Percentiles rank a stretch among this genome's conserved stretches.
Evolutionary conservation across 306 rosid species (phyloP).

Genomic region (Senna siamea): DNA sequence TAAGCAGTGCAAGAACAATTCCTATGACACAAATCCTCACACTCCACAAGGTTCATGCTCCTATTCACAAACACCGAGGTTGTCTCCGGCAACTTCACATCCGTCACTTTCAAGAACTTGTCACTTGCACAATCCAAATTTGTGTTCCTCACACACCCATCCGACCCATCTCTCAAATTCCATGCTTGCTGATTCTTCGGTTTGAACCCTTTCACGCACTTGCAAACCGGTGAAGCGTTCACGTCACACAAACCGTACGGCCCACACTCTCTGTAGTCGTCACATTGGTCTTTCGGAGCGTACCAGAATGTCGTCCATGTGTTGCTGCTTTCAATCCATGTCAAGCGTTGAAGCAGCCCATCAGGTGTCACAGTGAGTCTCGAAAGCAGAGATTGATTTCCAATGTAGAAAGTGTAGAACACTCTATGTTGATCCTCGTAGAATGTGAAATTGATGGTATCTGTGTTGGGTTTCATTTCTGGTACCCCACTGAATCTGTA

Average conservation of each 20-base stretch:
- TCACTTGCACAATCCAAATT: slow-evolving; percentile 52
- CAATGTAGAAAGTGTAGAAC: slow-evolving; percentile 55
- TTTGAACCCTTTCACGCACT: slow-evolving; percentile 57
- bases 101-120: slow-evolving; percentile 39
- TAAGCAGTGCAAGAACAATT: slow-evolving; percentile 73
- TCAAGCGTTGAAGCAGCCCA: slow-evolving; percentile 52
- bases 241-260: slow-evolving; percentile 71
- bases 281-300: slow-evolving; percentile 77
- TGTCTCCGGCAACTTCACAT: slow-evolving; percentile 71
- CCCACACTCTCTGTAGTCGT: slow-evolving; percentile 60
- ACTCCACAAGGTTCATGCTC: slow-evolving; percentile 46
- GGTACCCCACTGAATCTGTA: slow-evolving; percentile 77
- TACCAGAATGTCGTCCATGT: slow-evolving; percentile 65
- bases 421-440: slow-evolving; percentile 41
- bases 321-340: slow-evolving; percentile 51
- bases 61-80: slow-evolving; percentile 49
- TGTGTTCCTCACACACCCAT: slow-evolving; percentile 70
- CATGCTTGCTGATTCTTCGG: slow-evolving; percentile 65
- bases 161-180: slow-evolving; percentile 69
- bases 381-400: slow-evolving; percentile 38
- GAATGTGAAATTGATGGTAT: slow-evolving; percentile 49
- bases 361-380: slow-evolving; percentile 46
- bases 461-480: slow-evolving; percentile 55
- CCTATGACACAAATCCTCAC: slow-evolving; percentile 48
- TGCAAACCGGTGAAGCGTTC: slow-evolving; percentile 67